phyloP scores from a whole-genome alignment of 306 rosid species.

The Sphenostylis stenocarpa region DNA sequence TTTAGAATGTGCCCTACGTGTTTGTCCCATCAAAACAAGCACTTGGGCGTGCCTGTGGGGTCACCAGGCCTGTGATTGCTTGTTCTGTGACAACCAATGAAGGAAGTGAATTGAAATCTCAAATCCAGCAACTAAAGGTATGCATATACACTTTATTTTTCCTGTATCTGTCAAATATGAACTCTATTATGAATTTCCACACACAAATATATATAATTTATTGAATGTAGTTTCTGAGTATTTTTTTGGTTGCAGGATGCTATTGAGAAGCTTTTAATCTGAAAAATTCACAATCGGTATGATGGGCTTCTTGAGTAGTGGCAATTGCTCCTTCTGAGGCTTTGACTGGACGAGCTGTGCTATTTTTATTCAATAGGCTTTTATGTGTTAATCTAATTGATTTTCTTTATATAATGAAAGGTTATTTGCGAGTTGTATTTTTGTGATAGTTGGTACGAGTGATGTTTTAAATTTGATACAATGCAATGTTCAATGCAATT shows the following conservation, averaged over 20 bases:
- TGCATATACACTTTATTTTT: conserved; percentile 34
- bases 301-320: conserved; percentile 75
- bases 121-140: conserved; percentile 87
- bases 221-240: conserved; percentile 18
- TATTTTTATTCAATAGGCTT: conserved; percentile 31
- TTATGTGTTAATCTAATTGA: conserved; percentile 24
- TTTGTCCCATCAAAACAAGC: conserved; percentile 94
- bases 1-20: conserved; percentile 85
- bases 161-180: background rate
- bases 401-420: conserved; percentile 25
- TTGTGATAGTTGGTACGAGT: conserved; percentile 25
- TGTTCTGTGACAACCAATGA: conserved; percentile 88
- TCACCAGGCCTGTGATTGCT: conserved; percentile 86
- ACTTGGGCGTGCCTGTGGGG: conserved; percentile 94
- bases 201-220: background rate
- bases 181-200: background rate
- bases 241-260: conserved; percentile 65
- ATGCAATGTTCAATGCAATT: conserved; percentile 23
- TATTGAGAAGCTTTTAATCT: conserved; percentile 89
- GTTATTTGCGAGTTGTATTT: conserved; percentile 27
- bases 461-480: conserved; percentile 17
- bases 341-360: conserved; percentile 74
- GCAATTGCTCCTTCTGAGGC: conserved; percentile 66
- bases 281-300: conserved; percentile 52
- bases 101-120: conserved; percentile 92